Percentiles rank a stretch among this genome's conserved stretches.
Evolutionary conservation across 306 rosid genomes (phyloP).

Genomic region (Alnus glutinosa): DNA sequence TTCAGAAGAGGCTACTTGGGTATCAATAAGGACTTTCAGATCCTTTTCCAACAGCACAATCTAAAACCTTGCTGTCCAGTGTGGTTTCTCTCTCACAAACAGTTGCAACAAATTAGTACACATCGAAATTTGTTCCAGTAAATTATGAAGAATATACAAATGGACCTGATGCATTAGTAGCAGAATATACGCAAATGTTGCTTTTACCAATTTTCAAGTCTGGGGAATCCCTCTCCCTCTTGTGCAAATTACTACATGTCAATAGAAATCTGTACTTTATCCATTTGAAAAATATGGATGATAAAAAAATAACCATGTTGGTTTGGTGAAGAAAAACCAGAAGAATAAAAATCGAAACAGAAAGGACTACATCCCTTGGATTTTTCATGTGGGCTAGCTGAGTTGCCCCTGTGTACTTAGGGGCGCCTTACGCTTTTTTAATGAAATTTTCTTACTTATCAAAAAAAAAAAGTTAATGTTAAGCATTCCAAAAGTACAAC

Average conservation of each 20-base stretch:
- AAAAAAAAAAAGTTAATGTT: background rate
- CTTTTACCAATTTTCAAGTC: background rate
- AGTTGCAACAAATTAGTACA: background rate
- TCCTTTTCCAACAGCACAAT: background rate
- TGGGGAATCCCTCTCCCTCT: background rate
- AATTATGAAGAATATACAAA: background rate
- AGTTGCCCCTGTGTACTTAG: no score
- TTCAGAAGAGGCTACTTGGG: background rate
- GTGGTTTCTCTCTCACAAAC: background rate
- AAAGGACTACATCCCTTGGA: background rate
- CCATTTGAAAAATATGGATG: background rate
- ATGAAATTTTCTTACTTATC: no score
- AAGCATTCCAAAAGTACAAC: conserved; percentile 14
- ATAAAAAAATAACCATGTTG: background rate
- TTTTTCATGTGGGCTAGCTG: no score
- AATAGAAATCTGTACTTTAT: background rate
- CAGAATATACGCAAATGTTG: background rate
- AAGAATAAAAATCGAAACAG: background rate
- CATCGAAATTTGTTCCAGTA: background rate
- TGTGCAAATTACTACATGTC: background rate
- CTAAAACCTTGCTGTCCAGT: background rate
- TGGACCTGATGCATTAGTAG: background rate
- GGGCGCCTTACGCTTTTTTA: no score
- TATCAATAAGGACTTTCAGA: background rate
- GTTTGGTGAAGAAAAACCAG: background rate